phyloP scores from a whole-genome alignment of 1,284 basidiomycete genomes.

The Filobasidium uniguttulatum region DNA sequence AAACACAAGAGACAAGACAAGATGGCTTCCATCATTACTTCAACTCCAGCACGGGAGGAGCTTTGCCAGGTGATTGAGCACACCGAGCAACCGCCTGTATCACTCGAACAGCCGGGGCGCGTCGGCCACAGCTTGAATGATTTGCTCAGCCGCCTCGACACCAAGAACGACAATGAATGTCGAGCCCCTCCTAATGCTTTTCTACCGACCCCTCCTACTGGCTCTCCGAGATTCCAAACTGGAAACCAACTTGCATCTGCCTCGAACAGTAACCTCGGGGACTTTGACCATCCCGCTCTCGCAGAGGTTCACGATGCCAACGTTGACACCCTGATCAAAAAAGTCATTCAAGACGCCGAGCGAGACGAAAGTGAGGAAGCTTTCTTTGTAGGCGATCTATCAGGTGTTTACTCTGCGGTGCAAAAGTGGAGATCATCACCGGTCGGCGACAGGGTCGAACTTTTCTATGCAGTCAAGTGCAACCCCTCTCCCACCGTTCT shows the following conservation, averaged over 20 bases:
- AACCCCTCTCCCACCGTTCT: conserved; percentile 94
- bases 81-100: conserved; percentile 2
- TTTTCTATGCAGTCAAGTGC: conserved; percentile 94
- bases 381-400: conserved; percentile 91
- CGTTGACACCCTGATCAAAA: conserved; percentile 49
- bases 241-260: conserved; percentile 1
- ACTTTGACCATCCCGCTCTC: conserved; percentile 8
- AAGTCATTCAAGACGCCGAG: conserved; percentile 53
- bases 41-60: not conserved
- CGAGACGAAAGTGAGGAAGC: conserved; percentile 54
- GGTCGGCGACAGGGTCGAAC: conserved; percentile 58
- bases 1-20: not conserved
- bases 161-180: not conserved
- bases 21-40: not conserved
- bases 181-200: conserved; percentile 2
- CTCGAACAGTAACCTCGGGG: too few relatives aligned
- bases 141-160: conserved; percentile 12
- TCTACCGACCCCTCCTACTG: conserved; percentile 10
- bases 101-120: not conserved
- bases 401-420: conserved; percentile 74
- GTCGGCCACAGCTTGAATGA: conserved; percentile 11
- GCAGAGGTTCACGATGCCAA: conserved; percentile 6
- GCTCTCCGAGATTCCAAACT: conserved; percentile 11
- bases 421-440: conserved; percentile 68
- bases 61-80: too few relatives aligned